Conservation (phyloP, 192 early-diverging fungal species). For the Umbelopsis sp. region DNA sequence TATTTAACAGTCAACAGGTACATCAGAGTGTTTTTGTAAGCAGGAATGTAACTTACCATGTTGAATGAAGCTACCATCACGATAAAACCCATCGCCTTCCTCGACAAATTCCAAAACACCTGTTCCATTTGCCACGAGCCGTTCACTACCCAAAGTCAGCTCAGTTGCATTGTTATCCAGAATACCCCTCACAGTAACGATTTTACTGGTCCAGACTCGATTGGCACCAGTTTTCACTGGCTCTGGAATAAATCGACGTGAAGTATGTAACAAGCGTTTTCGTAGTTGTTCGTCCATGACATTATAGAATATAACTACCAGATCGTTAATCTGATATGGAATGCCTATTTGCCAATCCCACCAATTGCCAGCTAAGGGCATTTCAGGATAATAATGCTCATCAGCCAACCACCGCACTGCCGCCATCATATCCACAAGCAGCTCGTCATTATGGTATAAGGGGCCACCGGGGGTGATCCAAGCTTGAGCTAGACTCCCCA, state of each 20-base stretch:
- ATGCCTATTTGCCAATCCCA: slow-evolving; percentile 21
- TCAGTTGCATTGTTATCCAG: neutral
- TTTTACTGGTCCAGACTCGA: slow-evolving; percentile 10
- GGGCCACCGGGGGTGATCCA: slow-evolving; percentile 6
- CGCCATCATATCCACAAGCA: neutral
- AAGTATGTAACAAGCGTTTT: neutral
- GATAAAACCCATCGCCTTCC: slow-evolving; percentile 7
- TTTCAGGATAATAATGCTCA: neutral
- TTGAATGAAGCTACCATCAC: slow-evolving; percentile 8
- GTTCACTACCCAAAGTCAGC: neutral
- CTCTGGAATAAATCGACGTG: neutral
- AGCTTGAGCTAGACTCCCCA: slow-evolving; percentile 2
- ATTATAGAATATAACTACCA: neutral
- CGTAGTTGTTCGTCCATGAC: slow-evolving; percentile 4
- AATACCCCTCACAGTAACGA: slow-evolving; percentile 1
- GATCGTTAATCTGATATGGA: slow-evolving; percentile 15
- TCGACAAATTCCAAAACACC: slow-evolving; percentile 1
- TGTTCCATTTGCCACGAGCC: neutral
- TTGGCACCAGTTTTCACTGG: slow-evolving; percentile 12
- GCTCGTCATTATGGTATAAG: neutral
- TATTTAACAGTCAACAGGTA: neutral
- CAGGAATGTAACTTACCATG: neutral
- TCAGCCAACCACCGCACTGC: neutral
- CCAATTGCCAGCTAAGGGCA: neutral
- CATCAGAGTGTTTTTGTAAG: neutral